phyloP scores from a whole-genome alignment of 208 protist genomes.

The Leishmania mexicana region DNA sequence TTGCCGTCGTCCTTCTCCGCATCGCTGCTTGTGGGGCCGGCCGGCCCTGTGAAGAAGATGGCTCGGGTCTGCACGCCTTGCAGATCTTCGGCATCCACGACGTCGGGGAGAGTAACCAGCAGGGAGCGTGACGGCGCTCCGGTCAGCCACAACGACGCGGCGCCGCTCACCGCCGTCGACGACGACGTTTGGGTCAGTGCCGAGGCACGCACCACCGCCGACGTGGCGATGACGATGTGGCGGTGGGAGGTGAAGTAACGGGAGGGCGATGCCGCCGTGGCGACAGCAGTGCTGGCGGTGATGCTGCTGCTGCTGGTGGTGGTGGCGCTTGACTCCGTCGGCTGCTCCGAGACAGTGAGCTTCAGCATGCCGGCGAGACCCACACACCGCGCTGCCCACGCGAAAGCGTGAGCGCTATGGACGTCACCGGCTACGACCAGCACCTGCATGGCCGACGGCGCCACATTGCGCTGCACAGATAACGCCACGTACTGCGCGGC shows the following conservation, averaged over 20 bases:
- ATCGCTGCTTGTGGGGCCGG: conserved; percentile 7
- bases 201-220: conserved; percentile 41
- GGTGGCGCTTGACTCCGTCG: neutral
- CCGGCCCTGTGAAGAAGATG: conserved; percentile 59
- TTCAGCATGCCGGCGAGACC: conserved; percentile 49
- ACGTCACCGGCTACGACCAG: conserved; percentile 60
- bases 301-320: neutral
- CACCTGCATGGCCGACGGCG: conserved; percentile 31
- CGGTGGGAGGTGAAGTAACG: conserved; percentile 40
- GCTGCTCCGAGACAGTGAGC: conserved; percentile 33
- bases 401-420: conserved; percentile 75
- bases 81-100: conserved; percentile 60
- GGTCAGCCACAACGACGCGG: conserved; percentile 47
- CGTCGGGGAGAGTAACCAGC: conserved; percentile 79
- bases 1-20: conserved; percentile 13
- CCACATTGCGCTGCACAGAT: conserved; percentile 15
- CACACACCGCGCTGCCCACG: conserved; percentile 71
- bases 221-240: conserved; percentile 61
- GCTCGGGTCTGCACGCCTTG: conserved; percentile 72
- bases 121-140: conserved; percentile 24
- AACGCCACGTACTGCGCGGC: conserved; percentile 54
- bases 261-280: conserved; percentile 15
- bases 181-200: neutral
- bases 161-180: conserved; percentile 28
- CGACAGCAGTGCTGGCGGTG: neutral